These are phyloP conservation scores for Myriangium duriaei DNA, from an alignment of 2,329 filamentous ascomycete species.

Conservation along the genomic window DNA sequence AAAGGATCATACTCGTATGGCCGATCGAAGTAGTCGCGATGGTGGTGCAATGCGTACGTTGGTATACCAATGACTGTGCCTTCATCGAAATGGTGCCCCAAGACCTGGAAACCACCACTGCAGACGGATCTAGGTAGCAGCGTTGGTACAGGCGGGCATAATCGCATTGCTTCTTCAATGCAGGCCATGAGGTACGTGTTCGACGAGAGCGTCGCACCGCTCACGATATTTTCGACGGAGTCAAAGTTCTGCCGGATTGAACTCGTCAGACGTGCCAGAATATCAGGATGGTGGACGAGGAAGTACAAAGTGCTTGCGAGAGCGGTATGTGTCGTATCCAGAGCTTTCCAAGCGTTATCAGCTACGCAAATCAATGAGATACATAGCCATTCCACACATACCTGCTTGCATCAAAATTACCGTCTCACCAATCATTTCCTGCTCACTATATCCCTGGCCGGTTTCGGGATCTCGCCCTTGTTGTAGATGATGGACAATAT, in stretches of 20 bases:
- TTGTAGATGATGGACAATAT: neutral
- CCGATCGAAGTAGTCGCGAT: slow-evolving; percentile 1
- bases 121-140: slow-evolving; percentile 13
- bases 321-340: slow-evolving; percentile 2
- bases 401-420: neutral
- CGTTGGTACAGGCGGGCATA: slow-evolving; percentile 16
- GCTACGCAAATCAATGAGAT: no score
- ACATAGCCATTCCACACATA: no score
- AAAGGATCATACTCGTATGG: slow-evolving; percentile 3
- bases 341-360: no score
- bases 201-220: slow-evolving; percentile 5
- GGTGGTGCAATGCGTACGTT: slow-evolving; percentile 3
- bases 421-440: neutral
- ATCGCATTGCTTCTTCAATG: slow-evolving; percentile 15
- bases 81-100: slow-evolving; percentile 5
- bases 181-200: slow-evolving; percentile 12
- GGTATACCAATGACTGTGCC: slow-evolving; percentile 1
- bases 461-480: neutral
- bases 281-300: neutral
- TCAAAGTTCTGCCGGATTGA: neutral
- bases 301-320: slow-evolving; percentile 2
- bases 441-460: neutral
- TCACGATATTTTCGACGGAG: neutral
- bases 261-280: neutral
- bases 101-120: slow-evolving; percentile 11